These are phyloP conservation scores for Penicillium egyptiacum DNA, from an alignment of 495 filamentous ascomycete species.

Conservation along the genomic window DNA sequence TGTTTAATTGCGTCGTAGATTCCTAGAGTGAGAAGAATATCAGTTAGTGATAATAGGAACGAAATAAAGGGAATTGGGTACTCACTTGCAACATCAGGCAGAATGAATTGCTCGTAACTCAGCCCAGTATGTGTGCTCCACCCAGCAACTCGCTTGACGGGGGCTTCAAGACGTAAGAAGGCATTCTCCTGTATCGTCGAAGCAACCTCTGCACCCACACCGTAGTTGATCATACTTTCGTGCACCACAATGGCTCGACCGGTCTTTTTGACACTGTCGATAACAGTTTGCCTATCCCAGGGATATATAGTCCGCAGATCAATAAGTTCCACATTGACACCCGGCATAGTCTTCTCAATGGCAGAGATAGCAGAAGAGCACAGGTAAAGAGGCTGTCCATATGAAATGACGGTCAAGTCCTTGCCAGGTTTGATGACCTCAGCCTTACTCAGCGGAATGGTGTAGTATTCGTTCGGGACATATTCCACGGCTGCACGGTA, in stretches of 20 bases:
- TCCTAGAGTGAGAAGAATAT: slow-evolving; percentile 34
- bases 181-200: slow-evolving; percentile 88
- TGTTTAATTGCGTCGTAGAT: slow-evolving; percentile 67
- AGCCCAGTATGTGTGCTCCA: slow-evolving; percentile 88
- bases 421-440: slow-evolving; percentile 83
- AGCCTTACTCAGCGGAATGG: slow-evolving; percentile 82
- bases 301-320: slow-evolving; percentile 92
- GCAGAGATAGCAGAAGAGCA: slow-evolving; percentile 77
- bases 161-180: slow-evolving; percentile 88
- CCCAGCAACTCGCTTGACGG: slow-evolving; percentile 85
- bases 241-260: slow-evolving; percentile 90
- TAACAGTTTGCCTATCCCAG: slow-evolving; percentile 85
- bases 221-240: slow-evolving; percentile 93
- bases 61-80: slow-evolving; percentile 19
- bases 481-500: slow-evolving; percentile 96
- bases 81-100: slow-evolving; percentile 91
- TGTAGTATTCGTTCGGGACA: slow-evolving; percentile 80
- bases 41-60: slow-evolving; percentile 4
- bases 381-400: slow-evolving; percentile 88
- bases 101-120: slow-evolving; percentile 79
- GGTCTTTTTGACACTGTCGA: slow-evolving; percentile 86
- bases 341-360: slow-evolving; percentile 73
- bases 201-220: slow-evolving; percentile 89
- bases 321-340: slow-evolving; percentile 81
- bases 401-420: slow-evolving; percentile 85